Base-by-base conservation (phyloP, 108 stramenopile species). In the Heterococcus sp. region DNA sequence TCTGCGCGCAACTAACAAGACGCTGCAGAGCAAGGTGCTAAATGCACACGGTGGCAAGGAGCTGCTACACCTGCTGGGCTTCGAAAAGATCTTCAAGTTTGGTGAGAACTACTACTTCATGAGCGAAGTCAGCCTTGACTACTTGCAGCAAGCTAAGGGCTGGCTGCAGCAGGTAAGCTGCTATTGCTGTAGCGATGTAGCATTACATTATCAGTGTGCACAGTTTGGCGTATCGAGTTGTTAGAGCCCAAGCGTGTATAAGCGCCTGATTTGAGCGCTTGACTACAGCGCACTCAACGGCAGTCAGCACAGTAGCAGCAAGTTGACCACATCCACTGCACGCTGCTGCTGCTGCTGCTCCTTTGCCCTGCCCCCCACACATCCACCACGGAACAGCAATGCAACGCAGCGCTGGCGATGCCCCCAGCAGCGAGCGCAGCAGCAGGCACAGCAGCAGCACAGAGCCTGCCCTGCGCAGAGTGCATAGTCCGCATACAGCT, bases 21-120 rank as follows among this genome's bases (percentile, higher is more conserved):
- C 58, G 38, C 36, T 80, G 33, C 68, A 40, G 37, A 65, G 68
- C 28, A 32, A 58, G 58, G n/a, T 80, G 0, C 70, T 80, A 0
- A n/a, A 64, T 65, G 66, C 71, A 65, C 78, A 80, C 32, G 78
- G 78, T 30, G 78, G 78, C 1, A 65, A 71, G 58, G 78, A 80
- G 68, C 39, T 80, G 37, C 72, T 80, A 26, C 58, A 46, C 65
- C 68, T 80, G 2, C 35, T 80, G 8, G 78, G 78, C 5, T 80
- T 80, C 68, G 78, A 80, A 37, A 80, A 72, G 78, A 81, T 81
- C 38, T 71, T 63, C 26, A 81, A 81, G 72, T 39, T 73, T 38
- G 79, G 36, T 31, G 79, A 81, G n/a, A 21, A 32, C 11, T 65
- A 73, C 37, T 81, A 81, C 72, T 81, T 81, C 21, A 46, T 81